Percentiles rank a stretch among this genome's conserved stretches.
Conservation (phyloP, 2,329 filamentous ascomycete genomes). For the Microcyclosporella mali region DNA sequence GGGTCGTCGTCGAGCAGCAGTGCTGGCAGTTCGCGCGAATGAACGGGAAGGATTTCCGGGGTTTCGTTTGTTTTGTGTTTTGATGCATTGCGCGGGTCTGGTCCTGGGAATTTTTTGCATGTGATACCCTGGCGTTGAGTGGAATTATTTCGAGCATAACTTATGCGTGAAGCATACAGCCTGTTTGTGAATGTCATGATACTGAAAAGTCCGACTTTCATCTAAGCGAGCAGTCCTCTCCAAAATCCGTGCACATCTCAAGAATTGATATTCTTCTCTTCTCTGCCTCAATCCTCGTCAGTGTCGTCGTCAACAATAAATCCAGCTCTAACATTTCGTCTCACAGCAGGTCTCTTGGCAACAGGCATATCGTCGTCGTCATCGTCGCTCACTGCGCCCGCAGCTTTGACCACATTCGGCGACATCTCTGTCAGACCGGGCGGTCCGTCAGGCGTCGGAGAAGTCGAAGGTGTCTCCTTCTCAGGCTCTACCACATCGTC, state of each 20-base stretch:
- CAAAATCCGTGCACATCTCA: too few relatives aligned
- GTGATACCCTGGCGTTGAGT: too few relatives aligned
- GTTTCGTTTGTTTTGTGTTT: too few relatives aligned
- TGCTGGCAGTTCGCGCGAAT: background rate
- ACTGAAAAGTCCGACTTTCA: too few relatives aligned
- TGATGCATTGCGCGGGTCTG: too few relatives aligned
- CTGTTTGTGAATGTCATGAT: too few relatives aligned
- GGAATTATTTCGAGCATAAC: too few relatives aligned
- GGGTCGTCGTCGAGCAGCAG: background rate
- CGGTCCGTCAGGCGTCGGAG: conserved; percentile 9
- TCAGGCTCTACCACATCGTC: conserved; percentile 3
- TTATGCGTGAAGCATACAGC: too few relatives aligned
- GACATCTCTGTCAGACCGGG: conserved; percentile 18
- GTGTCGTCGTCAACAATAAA: conserved; percentile 43
- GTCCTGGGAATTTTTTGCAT: too few relatives aligned
- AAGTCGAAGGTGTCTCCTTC: conserved; percentile 19
- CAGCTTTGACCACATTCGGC: conserved; percentile 35
- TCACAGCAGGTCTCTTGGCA: conserved; percentile 28
- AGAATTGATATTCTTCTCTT: too few relatives aligned
- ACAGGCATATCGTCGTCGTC: conserved; percentile 36
- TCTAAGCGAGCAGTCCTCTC: too few relatives aligned
- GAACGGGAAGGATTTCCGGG: too few relatives aligned
- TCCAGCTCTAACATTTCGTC: conserved; percentile 36
- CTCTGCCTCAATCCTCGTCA: conserved; percentile 19
- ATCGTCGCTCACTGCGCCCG: conserved; percentile 33